Base-by-base conservation (phyloP, 495 filamentous ascomycete species). In the Aspergillus carlsbadensis region DNA sequence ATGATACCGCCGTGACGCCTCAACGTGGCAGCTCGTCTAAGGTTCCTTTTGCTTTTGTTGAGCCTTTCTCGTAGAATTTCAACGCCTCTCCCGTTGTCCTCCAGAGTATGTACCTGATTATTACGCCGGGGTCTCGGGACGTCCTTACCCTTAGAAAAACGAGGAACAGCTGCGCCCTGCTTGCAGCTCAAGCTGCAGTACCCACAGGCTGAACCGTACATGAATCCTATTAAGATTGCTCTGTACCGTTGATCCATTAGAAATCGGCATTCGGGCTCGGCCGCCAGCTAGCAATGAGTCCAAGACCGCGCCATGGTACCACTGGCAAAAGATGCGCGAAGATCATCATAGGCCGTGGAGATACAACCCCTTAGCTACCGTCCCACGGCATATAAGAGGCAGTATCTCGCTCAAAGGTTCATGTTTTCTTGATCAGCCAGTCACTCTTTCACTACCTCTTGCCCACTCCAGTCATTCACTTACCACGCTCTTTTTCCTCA, bases 391-490 rank as follows among this genome's bases (percentile, higher is more conserved):
- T 58, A 59, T 46, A 58, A 62, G 52, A 60, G 49, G 21, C 34
- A 43, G 10, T 24, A 37, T 11, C 52, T 17, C 54, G 37, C 36
- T 31, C 29, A 41, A 41, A 13, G 33, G 36, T 56, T 33, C 36
- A 35, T 47, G 39, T 43, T 40, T 33, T 37, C 54, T 57, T 56
- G 24, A 64, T 22, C 58, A 59, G 42, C 18, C 54, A 50, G 46
- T 54, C 52, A 48, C 59, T 63, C 56, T 56, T 58, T 57, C 46
- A 40, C 54, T 65, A 41, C 63, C 44, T 54, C 42, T 39, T 57
- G 58, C 66, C 61, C 59, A 66, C 62, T 60, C 42, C 52, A 63
- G 65, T 70, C 71, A 65, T 58, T 74, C 71, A 51, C 69, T 47
- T 24, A 21, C 39, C 17, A 57, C 50, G 45, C 39, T 43, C 56